A percentile compares a stretch with the other conserved stretches of the same genome.
phyloP scores from a whole-genome alignment of 805 yeast genomes.

The Yarrowia osloensis region DNA sequence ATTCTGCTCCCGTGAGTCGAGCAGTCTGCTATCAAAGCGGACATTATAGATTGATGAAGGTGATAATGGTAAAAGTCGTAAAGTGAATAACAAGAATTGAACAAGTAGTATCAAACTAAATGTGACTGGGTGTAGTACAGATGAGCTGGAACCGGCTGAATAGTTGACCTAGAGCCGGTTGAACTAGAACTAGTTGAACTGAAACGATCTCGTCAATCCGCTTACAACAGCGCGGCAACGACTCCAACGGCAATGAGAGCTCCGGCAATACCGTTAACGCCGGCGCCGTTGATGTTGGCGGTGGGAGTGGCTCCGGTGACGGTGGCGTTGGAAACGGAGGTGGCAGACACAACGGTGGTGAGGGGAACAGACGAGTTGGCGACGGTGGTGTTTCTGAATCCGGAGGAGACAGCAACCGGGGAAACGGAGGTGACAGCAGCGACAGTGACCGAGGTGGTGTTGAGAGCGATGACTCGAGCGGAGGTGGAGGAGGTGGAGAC shows the following conservation, averaged over 20 bases:
- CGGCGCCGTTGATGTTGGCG: slow-evolving; percentile 31
- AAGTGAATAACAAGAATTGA: too few relatives aligned
- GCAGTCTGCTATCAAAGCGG: too few relatives aligned
- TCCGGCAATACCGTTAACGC: slow-evolving; percentile 32
- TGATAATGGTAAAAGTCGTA: too few relatives aligned
- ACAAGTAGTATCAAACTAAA: too few relatives aligned
- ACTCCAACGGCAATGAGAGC: slow-evolving; percentile 33
- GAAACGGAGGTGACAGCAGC: not conserved
- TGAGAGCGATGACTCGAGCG: not conserved
- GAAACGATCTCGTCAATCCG: too few relatives aligned
- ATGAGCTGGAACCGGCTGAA: too few relatives aligned
- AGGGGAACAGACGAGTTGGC: not conserved
- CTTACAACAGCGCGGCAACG: not conserved
- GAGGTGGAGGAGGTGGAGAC: slow-evolving; percentile 13
- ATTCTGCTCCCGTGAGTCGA: too few relatives aligned
- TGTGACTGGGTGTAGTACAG: too few relatives aligned
- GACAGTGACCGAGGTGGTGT: not conserved
- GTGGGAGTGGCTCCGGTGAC: not conserved
- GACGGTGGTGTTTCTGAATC: slow-evolving; percentile 9
- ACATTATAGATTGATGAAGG: too few relatives aligned
- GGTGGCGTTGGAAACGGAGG: not conserved
- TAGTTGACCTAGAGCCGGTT: too few relatives aligned
- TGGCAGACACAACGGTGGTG: not conserved
- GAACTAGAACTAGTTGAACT: too few relatives aligned
- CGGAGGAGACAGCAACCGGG: slow-evolving; percentile 29